Evolutionary conservation across 1,284 basidiomycete species (phyloP).

Genomic region (Puccinia triticina): DNA sequence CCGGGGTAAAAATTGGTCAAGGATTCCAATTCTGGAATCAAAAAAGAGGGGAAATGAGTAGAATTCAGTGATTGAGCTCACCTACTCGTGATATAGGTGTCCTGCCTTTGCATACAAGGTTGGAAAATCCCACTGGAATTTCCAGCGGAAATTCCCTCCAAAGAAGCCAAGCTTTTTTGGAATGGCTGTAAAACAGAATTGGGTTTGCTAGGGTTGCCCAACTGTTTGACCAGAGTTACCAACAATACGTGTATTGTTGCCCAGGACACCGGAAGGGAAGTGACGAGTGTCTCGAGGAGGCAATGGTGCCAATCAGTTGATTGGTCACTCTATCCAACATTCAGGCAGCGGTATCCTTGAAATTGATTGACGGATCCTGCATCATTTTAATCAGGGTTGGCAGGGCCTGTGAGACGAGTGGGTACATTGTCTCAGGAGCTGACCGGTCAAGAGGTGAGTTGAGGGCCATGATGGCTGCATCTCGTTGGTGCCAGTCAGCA

Average conservation of each 20-base stretch:
- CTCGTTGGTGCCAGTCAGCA: constrained; percentile 89
- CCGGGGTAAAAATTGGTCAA: too few species aligned
- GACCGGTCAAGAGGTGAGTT: constrained; percentile 97
- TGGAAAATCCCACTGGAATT: constrained; percentile 17
- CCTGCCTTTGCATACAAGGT: too few species aligned
- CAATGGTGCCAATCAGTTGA: constrained; percentile 80
- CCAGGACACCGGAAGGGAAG: constrained; percentile 80
- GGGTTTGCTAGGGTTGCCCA: constrained; percentile 67
- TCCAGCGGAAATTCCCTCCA: constrained; percentile 69
- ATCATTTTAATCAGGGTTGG: constrained; percentile 96
- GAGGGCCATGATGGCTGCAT: constrained; percentile 97
- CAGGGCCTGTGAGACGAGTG: constrained; percentile 90
- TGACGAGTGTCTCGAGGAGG: constrained; percentile 80
- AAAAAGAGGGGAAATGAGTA: too few species aligned
- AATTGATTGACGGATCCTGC: constrained; percentile 78
- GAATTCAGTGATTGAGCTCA: too few species aligned
- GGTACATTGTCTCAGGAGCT: constrained; percentile 79
- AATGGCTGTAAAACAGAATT: constrained; percentile 77
- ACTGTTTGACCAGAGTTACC: constrained; percentile 84
- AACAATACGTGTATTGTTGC: constrained; percentile 77
- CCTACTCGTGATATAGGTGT: too few species aligned
- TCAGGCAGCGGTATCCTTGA: constrained; percentile 98
- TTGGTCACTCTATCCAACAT: constrained; percentile 95
- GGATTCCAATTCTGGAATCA: too few species aligned
- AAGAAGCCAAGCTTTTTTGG: constrained; percentile 84